Conservation (phyloP, 768 basidiomycete species). For the Sporobolomyces pararoseus region DNA sequence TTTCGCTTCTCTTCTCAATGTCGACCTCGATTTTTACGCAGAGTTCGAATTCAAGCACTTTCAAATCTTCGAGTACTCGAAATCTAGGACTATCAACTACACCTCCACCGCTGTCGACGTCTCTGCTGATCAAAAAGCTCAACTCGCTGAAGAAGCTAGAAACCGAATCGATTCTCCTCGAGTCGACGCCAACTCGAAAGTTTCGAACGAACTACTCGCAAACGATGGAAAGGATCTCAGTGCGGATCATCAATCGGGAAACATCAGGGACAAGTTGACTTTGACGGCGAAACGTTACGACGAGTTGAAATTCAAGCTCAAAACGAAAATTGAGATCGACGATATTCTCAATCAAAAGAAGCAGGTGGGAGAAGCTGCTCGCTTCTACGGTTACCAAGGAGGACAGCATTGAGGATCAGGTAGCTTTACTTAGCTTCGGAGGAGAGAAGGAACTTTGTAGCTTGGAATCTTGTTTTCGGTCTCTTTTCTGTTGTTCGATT, state of each 20-base stretch:
- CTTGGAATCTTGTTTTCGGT: no score
- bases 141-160: background rate
- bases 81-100: constrained; percentile 6
- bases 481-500: no score
- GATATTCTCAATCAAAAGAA: background rate
- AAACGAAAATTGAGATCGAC: constrained; percentile 8
- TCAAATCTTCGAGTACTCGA: constrained; percentile 15
- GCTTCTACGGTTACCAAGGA: background rate
- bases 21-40: constrained; percentile 16
- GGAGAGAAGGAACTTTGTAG: no score
- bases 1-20: background rate
- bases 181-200: background rate
- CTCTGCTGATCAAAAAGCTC: background rate
- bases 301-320: constrained; percentile 5
- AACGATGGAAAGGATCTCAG: background rate
- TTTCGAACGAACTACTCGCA: background rate
- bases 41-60: constrained; percentile 16
- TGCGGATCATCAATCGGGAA: background rate
- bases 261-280: background rate
- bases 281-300: constrained; percentile 1
- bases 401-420: background rate
- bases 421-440: background rate
- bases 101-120: constrained; percentile 3
- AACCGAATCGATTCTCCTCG: background rate
- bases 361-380: background rate